Conservation (phyloP, 345 rosid genomes). For the Salix exigua region DNA sequence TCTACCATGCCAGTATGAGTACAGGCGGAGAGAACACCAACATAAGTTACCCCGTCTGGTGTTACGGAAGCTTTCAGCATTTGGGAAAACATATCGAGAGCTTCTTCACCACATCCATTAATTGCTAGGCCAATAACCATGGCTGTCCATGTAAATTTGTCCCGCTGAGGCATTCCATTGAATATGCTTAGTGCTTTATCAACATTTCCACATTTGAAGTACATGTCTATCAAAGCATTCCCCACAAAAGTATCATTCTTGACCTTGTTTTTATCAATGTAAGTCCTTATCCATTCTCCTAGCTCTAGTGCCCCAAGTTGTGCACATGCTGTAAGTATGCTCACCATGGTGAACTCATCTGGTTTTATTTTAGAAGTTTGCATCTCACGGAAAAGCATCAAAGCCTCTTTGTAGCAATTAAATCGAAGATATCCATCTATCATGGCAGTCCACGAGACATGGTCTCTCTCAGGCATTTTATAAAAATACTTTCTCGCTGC, state of each 20-base stretch:
- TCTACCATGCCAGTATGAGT: conserved; percentile 25
- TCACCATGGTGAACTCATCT: conserved; percentile 25
- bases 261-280: conserved; percentile 20
- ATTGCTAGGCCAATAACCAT: conserved; percentile 21
- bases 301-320: conserved; percentile 26
- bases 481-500: conserved; percentile 16
- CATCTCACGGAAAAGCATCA: conserved; percentile 22
- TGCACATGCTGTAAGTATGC: conserved; percentile 23
- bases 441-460: conserved; percentile 23
- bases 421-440: conserved; percentile 15
- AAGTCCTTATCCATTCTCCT: conserved; percentile 24
- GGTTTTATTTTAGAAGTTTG: conserved; percentile 12
- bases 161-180: neutral
- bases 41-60: conserved; percentile 19
- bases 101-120: conserved; percentile 23
- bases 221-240: conserved; percentile 25
- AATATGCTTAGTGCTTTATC: conserved; percentile 12
- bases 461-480: conserved; percentile 23
- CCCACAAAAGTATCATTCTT: conserved; percentile 16
- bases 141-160: conserved; percentile 23
- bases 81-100: conserved; percentile 22
- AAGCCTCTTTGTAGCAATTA: conserved; percentile 19
- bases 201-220: conserved; percentile 24
- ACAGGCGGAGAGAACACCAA: conserved; percentile 24
- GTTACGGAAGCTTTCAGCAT: conserved; percentile 19